phyloP scores from a whole-genome alignment of 805 yeast genomes.

The Kazachstania africana region DNA sequence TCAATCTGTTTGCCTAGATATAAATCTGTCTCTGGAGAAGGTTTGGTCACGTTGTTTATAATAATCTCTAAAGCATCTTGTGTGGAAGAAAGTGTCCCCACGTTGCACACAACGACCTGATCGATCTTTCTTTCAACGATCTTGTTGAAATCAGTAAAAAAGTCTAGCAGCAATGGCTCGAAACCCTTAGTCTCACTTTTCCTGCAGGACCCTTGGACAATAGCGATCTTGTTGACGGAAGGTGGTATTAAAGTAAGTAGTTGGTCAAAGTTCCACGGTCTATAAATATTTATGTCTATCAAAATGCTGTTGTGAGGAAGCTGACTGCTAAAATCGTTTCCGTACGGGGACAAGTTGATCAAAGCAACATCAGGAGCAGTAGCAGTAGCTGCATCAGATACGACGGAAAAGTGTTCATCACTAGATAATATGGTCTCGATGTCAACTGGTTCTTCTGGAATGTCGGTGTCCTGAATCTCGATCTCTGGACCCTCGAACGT shows the following conservation, averaged over 20 bases:
- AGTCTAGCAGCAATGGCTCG: conserved; percentile 65
- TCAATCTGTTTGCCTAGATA: conserved; percentile 36
- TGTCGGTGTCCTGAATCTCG: neutral
- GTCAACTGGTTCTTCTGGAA: neutral
- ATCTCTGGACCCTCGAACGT: too few species aligned
- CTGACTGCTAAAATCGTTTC: conserved; percentile 32
- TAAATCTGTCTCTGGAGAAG: conserved; percentile 50
- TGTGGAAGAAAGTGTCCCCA: conserved; percentile 16
- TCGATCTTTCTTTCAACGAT: conserved; percentile 36
- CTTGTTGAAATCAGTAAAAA: conserved; percentile 45
- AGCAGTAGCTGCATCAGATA: neutral
- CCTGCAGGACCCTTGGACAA: conserved; percentile 47
- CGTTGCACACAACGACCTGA: conserved; percentile 44
- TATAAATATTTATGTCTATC: conserved; percentile 49
- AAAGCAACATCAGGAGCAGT: neutral
- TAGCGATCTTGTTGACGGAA: conserved; percentile 42
- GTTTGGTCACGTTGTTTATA: conserved; percentile 37
- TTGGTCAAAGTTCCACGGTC: conserved; percentile 56
- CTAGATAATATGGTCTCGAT: neutral
- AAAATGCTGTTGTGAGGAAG: conserved; percentile 26
- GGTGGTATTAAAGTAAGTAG: conserved; percentile 42
- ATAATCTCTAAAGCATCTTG: conserved; percentile 34
- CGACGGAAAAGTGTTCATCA: neutral
- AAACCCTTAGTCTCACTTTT: conserved; percentile 30
- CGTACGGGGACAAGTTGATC: conserved; percentile 52